Evolutionary conservation across 2,329 filamentous ascomycete genomes (phyloP).

Genomic region (Colletotrichum magnum): DNA sequence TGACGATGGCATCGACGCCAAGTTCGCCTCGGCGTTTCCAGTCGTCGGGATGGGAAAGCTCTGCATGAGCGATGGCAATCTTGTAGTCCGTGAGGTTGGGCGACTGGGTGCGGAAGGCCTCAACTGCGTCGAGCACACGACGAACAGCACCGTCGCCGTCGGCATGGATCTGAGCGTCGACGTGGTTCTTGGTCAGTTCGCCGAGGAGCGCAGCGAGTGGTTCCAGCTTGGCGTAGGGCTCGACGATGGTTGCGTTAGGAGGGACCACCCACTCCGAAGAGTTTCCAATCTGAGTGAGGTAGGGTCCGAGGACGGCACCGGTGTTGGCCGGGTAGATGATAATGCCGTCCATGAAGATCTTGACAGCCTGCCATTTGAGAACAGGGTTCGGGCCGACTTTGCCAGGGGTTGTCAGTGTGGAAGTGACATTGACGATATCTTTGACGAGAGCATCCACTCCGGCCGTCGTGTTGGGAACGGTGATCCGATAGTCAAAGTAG

Average conservation of each 20-base stretch:
- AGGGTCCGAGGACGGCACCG: slow-evolving; percentile 46
- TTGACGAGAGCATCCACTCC: slow-evolving; percentile 39
- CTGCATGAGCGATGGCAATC: slow-evolving; percentile 46
- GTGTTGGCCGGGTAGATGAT: slow-evolving; percentile 48
- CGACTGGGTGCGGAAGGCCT: slow-evolving; percentile 42
- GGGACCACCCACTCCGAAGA: slow-evolving; percentile 20
- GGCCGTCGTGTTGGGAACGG: slow-evolving; percentile 41
- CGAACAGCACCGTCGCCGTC: slow-evolving; percentile 47
- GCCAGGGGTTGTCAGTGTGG: slow-evolving; percentile 37
- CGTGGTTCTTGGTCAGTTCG: slow-evolving; percentile 35
- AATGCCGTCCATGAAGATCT: slow-evolving; percentile 47
- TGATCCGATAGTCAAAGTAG: slow-evolving; percentile 47
- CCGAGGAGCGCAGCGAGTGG: slow-evolving; percentile 45
- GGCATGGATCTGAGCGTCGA: slow-evolving; percentile 43
- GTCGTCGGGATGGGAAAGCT: slow-evolving; percentile 44
- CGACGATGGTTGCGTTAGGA: background rate
- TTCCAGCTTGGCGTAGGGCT: slow-evolving; percentile 4
- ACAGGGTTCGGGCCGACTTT: slow-evolving; percentile 41
- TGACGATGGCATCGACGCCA: slow-evolving; percentile 45
- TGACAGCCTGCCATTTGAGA: slow-evolving; percentile 48
- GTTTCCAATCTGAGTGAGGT: slow-evolving; percentile 42
- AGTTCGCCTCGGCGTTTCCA: slow-evolving; percentile 46
- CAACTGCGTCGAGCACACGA: slow-evolving; percentile 44
- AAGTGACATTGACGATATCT: slow-evolving; percentile 32
- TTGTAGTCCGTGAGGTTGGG: slow-evolving; percentile 41